Conservation (phyloP, 2,329 filamentous ascomycete species). For the Myotisia sp. region DNA sequence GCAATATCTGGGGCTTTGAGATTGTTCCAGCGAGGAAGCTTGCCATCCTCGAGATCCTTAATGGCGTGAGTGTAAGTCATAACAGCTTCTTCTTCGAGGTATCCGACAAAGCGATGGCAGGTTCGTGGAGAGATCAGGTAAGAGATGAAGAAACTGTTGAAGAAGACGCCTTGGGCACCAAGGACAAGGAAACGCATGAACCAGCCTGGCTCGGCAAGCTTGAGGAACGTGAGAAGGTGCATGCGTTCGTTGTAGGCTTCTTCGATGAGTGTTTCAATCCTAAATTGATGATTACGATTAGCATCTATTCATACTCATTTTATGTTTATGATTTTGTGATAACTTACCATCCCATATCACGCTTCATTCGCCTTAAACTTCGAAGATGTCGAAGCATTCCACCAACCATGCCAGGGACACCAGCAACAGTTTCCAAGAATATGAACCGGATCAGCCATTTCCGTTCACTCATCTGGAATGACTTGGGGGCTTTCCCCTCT, state of each 20-base stretch:
- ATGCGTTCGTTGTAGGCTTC: slow-evolving; percentile 89
- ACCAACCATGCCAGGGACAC: slow-evolving; percentile 91
- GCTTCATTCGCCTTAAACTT: slow-evolving; percentile 30
- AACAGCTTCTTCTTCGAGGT: slow-evolving; percentile 93
- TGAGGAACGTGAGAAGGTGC: slow-evolving; percentile 85
- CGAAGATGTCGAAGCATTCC: slow-evolving; percentile 85
- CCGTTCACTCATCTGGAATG: slow-evolving; percentile 58
- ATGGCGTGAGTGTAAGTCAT: slow-evolving; percentile 88
- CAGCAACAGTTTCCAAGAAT: slow-evolving; percentile 88
- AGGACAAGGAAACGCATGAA: slow-evolving; percentile 91
- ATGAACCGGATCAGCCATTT: slow-evolving; percentile 87
- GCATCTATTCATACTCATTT: too few species aligned
- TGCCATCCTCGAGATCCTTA: slow-evolving; percentile 71
- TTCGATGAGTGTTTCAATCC: slow-evolving; percentile 84
- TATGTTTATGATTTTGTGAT: too few species aligned
- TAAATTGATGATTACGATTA: slow-evolving; percentile 16
- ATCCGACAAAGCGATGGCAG: slow-evolving; percentile 90
- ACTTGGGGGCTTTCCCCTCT: slow-evolving; percentile 40
- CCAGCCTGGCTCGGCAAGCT: slow-evolving; percentile 69
- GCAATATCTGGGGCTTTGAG: slow-evolving; percentile 79
- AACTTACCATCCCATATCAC: slow-evolving; percentile 56
- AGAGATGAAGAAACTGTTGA: slow-evolving; percentile 79
- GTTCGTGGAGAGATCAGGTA: slow-evolving; percentile 79
- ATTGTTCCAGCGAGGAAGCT: slow-evolving; percentile 65
- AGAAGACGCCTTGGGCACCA: slow-evolving; percentile 87